Conservation (phyloP, 2,329 filamentous ascomycete genomes). For the Botrytis medusae region DNA sequence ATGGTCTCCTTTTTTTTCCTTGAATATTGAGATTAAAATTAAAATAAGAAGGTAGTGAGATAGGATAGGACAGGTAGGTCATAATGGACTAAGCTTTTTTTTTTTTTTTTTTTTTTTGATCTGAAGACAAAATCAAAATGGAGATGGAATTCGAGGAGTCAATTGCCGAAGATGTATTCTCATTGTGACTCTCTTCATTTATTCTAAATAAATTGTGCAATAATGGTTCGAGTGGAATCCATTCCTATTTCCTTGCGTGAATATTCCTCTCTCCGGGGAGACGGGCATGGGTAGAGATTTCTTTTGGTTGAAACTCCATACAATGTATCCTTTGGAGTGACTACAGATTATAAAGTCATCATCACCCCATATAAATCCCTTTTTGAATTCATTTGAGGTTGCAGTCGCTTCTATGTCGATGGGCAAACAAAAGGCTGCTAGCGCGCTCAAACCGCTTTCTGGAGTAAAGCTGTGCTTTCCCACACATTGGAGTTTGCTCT, state of each 20-base stretch:
- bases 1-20: too few species aligned
- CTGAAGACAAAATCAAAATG: too few species aligned
- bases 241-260: not conserved
- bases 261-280: not conserved
- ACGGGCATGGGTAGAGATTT: not conserved
- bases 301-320: constrained; percentile 29
- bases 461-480: too few species aligned
- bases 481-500: not conserved
- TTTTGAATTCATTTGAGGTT: not conserved
- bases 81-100: too few species aligned
- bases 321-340: constrained; percentile 24
- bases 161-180: not conserved
- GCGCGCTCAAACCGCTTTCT: not conserved
- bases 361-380: constrained; percentile 10
- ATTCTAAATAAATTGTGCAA: too few species aligned
- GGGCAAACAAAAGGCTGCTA: not conserved
- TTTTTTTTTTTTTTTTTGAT: too few species aligned
- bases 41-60: too few species aligned
- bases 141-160: too few species aligned
- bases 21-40: too few species aligned
- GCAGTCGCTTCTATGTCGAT: not conserved
- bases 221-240: not conserved
- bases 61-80: too few species aligned
- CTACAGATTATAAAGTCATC: constrained; percentile 32
- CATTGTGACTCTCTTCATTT: not conserved